phyloP scores from a whole-genome alignment of 306 rosid genomes.

The Psophocarpus tetragonolobus region DNA sequence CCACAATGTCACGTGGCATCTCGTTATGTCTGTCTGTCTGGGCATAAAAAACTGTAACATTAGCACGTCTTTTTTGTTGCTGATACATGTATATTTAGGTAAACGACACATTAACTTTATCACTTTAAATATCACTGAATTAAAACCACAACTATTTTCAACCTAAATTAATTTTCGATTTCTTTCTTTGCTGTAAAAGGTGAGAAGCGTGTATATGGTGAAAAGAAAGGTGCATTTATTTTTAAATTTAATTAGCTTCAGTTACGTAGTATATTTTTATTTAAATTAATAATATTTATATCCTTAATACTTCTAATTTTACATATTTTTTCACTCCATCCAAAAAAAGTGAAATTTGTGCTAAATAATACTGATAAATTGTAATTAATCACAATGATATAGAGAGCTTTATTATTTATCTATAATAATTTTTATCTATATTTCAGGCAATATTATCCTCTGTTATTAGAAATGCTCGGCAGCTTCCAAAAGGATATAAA shows the following conservation, averaged over 20 bases:
- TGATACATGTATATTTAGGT: constrained; percentile 5
- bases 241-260: neutral
- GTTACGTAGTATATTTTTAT: neutral
- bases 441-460: too few species aligned
- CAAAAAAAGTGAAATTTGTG: neutral
- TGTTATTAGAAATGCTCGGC: too few species aligned
- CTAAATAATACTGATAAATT: neutral
- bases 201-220: neutral
- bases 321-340: neutral
- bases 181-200: neutral
- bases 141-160: neutral
- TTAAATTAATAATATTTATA: neutral
- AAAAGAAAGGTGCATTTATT: neutral
- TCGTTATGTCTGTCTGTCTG: constrained; percentile 33
- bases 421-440: too few species aligned
- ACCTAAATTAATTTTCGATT: neutral
- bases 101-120: constrained; percentile 38
- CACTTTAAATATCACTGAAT: neutral
- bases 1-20: constrained; percentile 37
- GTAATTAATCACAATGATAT: neutral
- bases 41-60: constrained; percentile 25
- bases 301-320: neutral
- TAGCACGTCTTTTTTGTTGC: constrained; percentile 35
- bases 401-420: too few species aligned
- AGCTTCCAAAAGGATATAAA: too few species aligned